A percentile compares a stretch with the other conserved stretches of the same genome.
phyloP scores from a whole-genome alignment of 305 asterid species.

The Fraxinus sp. region DNA sequence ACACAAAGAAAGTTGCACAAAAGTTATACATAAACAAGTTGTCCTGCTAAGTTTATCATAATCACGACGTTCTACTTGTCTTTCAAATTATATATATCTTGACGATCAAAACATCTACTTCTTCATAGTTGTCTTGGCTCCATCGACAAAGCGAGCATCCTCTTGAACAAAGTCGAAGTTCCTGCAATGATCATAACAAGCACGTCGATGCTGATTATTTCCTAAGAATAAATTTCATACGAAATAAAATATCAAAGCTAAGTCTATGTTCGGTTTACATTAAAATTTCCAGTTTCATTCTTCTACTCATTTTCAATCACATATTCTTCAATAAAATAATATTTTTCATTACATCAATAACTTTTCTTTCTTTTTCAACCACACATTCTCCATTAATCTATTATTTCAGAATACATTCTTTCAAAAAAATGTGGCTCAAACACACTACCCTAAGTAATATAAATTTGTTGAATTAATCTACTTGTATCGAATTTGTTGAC shows the following conservation, averaged over 20 bases:
- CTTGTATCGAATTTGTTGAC: too few relatives aligned
- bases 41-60: background rate
- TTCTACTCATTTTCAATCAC: too few relatives aligned
- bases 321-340: too few relatives aligned
- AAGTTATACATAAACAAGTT: background rate
- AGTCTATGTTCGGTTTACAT: too few relatives aligned
- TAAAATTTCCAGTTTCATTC: too few relatives aligned
- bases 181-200: background rate
- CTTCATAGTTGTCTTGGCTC: background rate
- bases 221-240: background rate
- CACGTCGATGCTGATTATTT: background rate
- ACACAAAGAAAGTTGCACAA: background rate
- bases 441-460: too few relatives aligned
- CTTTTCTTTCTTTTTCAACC: too few relatives aligned
- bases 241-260: background rate
- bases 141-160: background rate
- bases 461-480: too few relatives aligned
- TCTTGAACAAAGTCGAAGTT: background rate
- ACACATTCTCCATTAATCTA: too few relatives aligned
- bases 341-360: too few relatives aligned
- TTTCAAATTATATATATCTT: background rate
- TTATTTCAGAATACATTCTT: too few relatives aligned
- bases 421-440: too few relatives aligned
- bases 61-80: background rate
- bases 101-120: background rate